Percentiles rank a stretch among this genome's conserved stretches.
phyloP scores from a whole-genome alignment of 2,329 filamentous ascomycete genomes.

The Aspergillus novoparasiticus region DNA sequence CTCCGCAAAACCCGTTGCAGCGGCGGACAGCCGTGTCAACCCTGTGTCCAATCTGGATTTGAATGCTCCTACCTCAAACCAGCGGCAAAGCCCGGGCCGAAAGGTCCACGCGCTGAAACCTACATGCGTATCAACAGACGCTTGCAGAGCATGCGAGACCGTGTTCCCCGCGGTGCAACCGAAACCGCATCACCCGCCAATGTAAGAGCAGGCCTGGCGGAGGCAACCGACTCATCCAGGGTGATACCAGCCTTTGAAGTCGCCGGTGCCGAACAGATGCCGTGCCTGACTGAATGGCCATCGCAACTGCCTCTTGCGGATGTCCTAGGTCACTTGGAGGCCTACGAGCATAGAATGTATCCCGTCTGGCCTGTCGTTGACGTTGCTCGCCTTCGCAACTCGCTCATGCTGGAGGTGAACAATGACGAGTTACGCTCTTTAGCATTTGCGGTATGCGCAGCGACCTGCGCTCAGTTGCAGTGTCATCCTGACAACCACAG shows the following conservation, averaged over 20 bases:
- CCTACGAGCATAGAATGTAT: not conserved
- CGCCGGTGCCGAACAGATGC: not conserved
- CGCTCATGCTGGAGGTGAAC: not conserved
- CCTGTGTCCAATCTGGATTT: not conserved
- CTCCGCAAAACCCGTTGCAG: not conserved
- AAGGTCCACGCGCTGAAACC: not conserved
- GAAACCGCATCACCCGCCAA: not conserved
- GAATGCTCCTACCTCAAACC: not conserved
- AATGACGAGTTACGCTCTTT: not conserved
- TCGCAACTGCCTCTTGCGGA: not conserved
- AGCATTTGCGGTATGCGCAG: not conserved
- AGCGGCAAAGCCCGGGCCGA: not conserved
- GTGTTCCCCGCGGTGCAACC: not conserved
- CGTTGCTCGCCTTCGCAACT: not conserved
- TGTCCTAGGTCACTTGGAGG: not conserved
- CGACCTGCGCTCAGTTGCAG: not conserved
- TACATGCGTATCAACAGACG: not conserved
- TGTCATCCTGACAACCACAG: not conserved
- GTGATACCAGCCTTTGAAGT: not conserved
- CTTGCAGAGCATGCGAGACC: not conserved
- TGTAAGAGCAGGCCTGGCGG: not conserved
- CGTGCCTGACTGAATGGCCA: not conserved
- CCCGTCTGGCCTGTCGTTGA: not conserved
- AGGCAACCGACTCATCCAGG: not conserved
- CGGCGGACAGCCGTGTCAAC: not conserved